Evolutionary conservation across 2,329 filamentous ascomycete genomes (phyloP), one percentile per base, ranked within the genome.

Genomic region (Thielaviopsis punctulata): DNA sequence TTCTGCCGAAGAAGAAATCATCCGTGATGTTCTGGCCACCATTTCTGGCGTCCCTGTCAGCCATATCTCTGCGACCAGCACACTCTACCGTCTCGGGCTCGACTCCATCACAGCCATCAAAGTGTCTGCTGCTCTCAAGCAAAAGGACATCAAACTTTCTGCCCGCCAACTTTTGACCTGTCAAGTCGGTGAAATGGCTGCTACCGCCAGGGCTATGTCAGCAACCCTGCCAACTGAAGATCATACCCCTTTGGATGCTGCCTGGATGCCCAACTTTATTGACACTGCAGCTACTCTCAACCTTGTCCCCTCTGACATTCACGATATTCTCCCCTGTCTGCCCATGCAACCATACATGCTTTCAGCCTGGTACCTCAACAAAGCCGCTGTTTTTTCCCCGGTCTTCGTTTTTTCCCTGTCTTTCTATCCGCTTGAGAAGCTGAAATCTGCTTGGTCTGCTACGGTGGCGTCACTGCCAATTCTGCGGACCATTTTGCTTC

Each of bases 31-130:
- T 0, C 63, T 83, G 13, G 67, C 72, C 0, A 62, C 71, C 25
- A 70, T 89, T 0, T 84, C 87, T 0, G 76, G 74, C 15, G 65
- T 83, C 0, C 68, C 79, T 0, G 64, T 70, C 18, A 61, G 69
- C 0, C 69, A 77, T 1, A 84, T 95, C 49, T 64, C 67, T 2
- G 72, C 71, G 52, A 68, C 71, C 1, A 75, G 80, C 49, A 86
- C 75, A 0, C 75, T 95, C 12, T 94, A 92, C 63, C 81, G 92
- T 57, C 72, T 95, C 1, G 89, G 89, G 0, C 76, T 95, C 1
- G 89, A 95, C 62, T 95, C 89, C 0, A 94, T 95, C 63, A 90
- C 82, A 57, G 83, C 87, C 1, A 92, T 95, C 67, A 93, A 92
- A 60, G 79, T 88, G 3, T 79, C 80, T 8, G 75, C 82, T 0